A percentile compares a stretch with the other conserved stretches of the same genome.
phyloP scores from a whole-genome alignment of 306 rosid genomes.

The Herpetospermum pedunculosum region DNA sequence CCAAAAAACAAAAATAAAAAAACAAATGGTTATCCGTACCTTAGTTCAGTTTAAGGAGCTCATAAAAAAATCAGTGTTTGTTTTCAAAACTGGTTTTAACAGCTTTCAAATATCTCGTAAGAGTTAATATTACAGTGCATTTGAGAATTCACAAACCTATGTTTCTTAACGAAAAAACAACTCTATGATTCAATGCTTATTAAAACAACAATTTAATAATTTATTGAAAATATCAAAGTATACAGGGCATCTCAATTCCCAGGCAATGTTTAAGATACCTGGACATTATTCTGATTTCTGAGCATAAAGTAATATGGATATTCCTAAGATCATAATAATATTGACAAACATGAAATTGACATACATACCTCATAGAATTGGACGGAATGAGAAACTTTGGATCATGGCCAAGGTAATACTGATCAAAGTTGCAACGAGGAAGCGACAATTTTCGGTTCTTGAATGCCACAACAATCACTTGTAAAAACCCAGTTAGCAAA shows the following conservation, averaged over 20 bases:
- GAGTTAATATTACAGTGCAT: neutral
- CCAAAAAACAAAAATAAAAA: no score
- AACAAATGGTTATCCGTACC: no score
- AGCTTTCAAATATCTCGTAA: neutral
- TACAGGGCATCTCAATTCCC: neutral
- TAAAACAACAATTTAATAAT: neutral
- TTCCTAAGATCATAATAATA: neutral
- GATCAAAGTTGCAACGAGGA: conserved; percentile 4
- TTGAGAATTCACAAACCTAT: neutral
- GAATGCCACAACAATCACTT: conserved; percentile 24
- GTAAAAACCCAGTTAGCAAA: conserved; percentile 20
- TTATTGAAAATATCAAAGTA: neutral
- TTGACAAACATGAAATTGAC: neutral
- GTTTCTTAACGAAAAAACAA: neutral
- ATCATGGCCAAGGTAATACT: conserved; percentile 20
- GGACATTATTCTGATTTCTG: neutral
- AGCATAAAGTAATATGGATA: neutral
- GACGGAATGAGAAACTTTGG: conserved; percentile 16
- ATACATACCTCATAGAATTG: conserved; percentile 23
- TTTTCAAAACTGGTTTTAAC: neutral
- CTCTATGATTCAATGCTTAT: neutral
- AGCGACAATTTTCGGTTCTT: conserved; percentile 24
- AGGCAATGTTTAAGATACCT: neutral
- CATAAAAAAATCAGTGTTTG: no score
- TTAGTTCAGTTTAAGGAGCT: no score